Base-by-base conservation (phyloP, 2,329 filamentous ascomycete species). In the Paecilomyces sp. region DNA sequence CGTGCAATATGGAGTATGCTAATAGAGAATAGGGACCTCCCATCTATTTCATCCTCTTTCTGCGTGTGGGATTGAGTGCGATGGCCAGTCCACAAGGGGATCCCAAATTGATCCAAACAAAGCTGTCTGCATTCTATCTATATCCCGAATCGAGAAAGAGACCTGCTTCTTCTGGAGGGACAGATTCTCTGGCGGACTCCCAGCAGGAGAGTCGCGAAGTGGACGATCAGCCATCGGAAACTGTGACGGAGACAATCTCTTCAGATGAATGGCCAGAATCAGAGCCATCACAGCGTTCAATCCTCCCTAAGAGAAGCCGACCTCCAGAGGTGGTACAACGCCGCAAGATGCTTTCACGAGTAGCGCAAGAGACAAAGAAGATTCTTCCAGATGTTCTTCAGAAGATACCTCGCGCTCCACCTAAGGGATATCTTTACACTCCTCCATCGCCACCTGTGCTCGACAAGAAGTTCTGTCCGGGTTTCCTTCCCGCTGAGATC, bases 381-480 rank as follows among this genome's bases (percentile, higher is more conserved):
- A 70, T 78, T 4, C 76, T 85, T 0, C 81, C 82, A 1, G 71
- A 67, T 7, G 75, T 85, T 28, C 71, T 85, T 2, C 61, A 70
- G 12, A 68, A 78, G 22, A 67, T 81, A 3, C 81, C 80, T 2
- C 64, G 75, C 47, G 67, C 61, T 70, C 78, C 64, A 58, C 67
- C 66, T 63, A 70, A 62, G 72, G 81, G 57, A 69, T 77, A 69
- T 63, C 70, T 65, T 61, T 79, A 68, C 57, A 71, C 73, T 34
- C 68, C 75, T 24, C 67, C 72, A 31, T 70, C 68, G 6, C 69
- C 79, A 1, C 72, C 75, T 4, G 68, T 67, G 0, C 75, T 86
- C 12, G 68, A 75, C 18, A 60, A 70, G 1, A 63, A 67, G 2
- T 71, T 75, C 52, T 83, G 80, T 61, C 83, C 84, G 0, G 67